Percentiles rank a stretch among this genome's conserved stretches.
phyloP scores from a whole-genome alignment of 495 filamentous ascomycete genomes.

The Tetracladium setigerum region DNA sequence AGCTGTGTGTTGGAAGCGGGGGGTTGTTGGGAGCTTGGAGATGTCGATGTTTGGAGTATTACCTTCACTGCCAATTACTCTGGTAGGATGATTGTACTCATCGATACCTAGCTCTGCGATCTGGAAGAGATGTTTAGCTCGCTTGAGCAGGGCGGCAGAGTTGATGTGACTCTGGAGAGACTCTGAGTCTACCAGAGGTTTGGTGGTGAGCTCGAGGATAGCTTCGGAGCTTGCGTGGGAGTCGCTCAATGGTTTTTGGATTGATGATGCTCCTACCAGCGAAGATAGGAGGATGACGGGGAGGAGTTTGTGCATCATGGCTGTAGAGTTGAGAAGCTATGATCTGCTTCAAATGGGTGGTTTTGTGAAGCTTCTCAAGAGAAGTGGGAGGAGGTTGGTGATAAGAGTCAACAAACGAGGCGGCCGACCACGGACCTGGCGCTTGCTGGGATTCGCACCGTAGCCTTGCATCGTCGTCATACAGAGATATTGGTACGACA shows the following conservation, averaged over 20 bases:
- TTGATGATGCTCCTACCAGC: slow-evolving; percentile 5
- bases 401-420: no score
- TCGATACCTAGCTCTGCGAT: slow-evolving; percentile 44
- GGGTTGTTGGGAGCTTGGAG: slow-evolving; percentile 10
- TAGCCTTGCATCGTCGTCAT: no score
- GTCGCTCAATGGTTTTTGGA: slow-evolving; percentile 13
- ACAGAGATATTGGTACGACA: no score
- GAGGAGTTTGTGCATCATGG: slow-evolving; percentile 12
- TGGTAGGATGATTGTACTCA: slow-evolving; percentile 53
- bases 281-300: slow-evolving; percentile 7
- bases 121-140: slow-evolving; percentile 47
- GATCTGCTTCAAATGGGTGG: no score
- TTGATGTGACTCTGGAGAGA: slow-evolving; percentile 46
- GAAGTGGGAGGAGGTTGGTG: no score
- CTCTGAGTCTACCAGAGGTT: slow-evolving; percentile 36
- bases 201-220: slow-evolving; percentile 8
- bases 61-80: slow-evolving; percentile 57
- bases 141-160: slow-evolving; percentile 39
- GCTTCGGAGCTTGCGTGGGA: slow-evolving; percentile 2
- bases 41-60: no score
- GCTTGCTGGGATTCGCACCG: no score
- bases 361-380: no score
- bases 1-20: not conserved
- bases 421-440: no score
- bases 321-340: no score